phyloP scores from a whole-genome alignment of 164 flowering plant genomes.

The Berberis vulgaris region DNA sequence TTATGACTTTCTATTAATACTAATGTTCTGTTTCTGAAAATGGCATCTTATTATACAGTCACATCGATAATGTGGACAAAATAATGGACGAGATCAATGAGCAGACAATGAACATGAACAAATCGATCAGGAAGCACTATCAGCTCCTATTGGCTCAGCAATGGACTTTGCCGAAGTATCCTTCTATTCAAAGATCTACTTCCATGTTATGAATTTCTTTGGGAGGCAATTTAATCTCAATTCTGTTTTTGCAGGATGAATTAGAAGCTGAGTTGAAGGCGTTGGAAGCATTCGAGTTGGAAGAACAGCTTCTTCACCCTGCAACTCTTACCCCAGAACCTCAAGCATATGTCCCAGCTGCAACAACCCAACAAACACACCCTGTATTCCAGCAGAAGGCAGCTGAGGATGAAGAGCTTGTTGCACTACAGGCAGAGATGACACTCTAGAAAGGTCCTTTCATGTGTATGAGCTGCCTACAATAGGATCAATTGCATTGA shows the following conservation, averaged over 20 bases:
- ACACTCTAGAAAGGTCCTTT: constrained; percentile 25
- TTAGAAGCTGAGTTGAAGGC: constrained; percentile 47
- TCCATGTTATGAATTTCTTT: background rate
- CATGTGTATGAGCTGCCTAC: background rate
- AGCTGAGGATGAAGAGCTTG: constrained; percentile 42
- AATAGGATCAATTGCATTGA: background rate
- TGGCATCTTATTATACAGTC: constrained; percentile 19
- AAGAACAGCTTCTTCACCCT: constrained; percentile 44
- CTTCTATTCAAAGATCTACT: background rate
- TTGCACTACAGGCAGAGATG: constrained; percentile 43
- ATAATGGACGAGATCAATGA: constrained; percentile 55
- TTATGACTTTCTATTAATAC: too few species aligned
- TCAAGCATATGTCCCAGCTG: constrained; percentile 24
- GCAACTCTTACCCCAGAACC: constrained; percentile 34
- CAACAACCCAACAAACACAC: constrained; percentile 26
- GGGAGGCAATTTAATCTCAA: background rate
- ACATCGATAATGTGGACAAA: constrained; percentile 50
- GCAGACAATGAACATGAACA: constrained; percentile 50
- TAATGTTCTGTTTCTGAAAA: background rate
- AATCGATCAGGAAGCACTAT: constrained; percentile 35
- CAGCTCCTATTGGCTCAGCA: constrained; percentile 40
- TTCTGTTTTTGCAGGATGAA: constrained; percentile 31
- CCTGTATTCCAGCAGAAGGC: constrained; percentile 28
- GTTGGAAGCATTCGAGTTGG: constrained; percentile 16
- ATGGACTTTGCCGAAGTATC: constrained; percentile 44